These are phyloP conservation scores for Podila epigama DNA, from an alignment of 192 early-diverging fungal genomes.

Conservation along the genomic window DNA sequence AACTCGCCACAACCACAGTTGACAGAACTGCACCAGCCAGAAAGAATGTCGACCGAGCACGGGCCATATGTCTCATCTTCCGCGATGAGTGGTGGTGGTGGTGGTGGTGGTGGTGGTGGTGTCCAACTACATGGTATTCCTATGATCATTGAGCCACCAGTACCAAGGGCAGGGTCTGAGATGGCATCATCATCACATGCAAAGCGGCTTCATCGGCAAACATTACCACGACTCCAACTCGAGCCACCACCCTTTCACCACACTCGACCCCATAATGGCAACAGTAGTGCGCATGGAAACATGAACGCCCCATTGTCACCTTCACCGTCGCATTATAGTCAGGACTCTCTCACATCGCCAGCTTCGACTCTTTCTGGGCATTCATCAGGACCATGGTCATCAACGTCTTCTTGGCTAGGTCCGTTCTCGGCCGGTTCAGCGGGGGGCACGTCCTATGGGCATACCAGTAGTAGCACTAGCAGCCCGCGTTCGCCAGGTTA, in stretches of 20 bases:
- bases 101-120: too few relatives aligned
- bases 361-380: constrained; percentile 22
- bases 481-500: constrained; percentile 19
- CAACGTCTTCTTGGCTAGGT: constrained; percentile 16
- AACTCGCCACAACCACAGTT: neutral
- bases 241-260: constrained; percentile 32
- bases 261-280: neutral
- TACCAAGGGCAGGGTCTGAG: neutral
- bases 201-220: constrained; percentile 27
- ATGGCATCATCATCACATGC: too few relatives aligned
- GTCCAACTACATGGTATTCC: constrained; percentile 11
- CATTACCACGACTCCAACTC: constrained; percentile 19
- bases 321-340: constrained; percentile 58
- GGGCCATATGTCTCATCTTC: too few relatives aligned
- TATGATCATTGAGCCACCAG: constrained; percentile 31
- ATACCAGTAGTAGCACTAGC: too few relatives aligned
- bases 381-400: constrained; percentile 40
- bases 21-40: neutral
- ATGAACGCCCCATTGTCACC: neutral
- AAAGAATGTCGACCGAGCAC: neutral
- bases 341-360: constrained; percentile 64
- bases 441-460: too few relatives aligned
- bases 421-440: constrained; percentile 38
- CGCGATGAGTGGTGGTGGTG: too few relatives aligned
- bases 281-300: neutral